These are phyloP conservation scores for Borovskyia barvae DNA, from an alignment of 208 protist species.

Conservation along the genomic window DNA sequence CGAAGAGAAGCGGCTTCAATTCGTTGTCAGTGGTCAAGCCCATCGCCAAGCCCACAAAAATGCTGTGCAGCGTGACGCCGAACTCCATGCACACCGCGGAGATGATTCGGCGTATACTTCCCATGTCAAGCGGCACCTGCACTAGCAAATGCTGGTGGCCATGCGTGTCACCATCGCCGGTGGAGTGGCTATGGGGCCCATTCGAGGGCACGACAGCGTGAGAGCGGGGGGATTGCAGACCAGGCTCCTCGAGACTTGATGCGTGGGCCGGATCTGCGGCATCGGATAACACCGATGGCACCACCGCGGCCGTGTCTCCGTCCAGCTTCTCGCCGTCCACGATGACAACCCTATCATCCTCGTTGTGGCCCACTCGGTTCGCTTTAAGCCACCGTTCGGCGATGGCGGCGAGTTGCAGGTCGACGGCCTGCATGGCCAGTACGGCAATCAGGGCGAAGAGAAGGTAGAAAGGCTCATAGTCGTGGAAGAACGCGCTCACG, in stretches of 20 bases:
- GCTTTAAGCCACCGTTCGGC: slow-evolving; percentile 21
- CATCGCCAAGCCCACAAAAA: slow-evolving; percentile 43
- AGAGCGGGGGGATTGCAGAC: no score
- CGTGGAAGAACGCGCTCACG: slow-evolving; percentile 25
- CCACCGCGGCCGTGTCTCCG: background rate
- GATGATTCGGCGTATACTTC: slow-evolving; percentile 22
- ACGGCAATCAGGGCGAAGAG: slow-evolving; percentile 41
- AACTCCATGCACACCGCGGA: slow-evolving; percentile 37
- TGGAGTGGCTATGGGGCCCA: background rate
- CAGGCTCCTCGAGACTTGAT: no score
- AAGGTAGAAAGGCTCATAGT: slow-evolving; percentile 37
- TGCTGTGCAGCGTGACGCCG: slow-evolving; percentile 39
- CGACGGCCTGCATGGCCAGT: slow-evolving; percentile 36
- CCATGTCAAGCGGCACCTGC: slow-evolving; percentile 24
- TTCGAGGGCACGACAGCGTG: no score
- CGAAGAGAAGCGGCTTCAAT: slow-evolving; percentile 33
- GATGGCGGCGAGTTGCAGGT: slow-evolving; percentile 26
- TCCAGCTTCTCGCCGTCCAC: background rate
- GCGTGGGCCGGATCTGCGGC: no score
- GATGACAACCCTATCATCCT: background rate
- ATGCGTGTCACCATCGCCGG: slow-evolving; percentile 12
- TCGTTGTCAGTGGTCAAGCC: slow-evolving; percentile 29
- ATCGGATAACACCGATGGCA: no score
- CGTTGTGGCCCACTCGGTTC: slow-evolving; percentile 1
- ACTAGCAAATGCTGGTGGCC: slow-evolving; percentile 31